Evolutionary conservation across 2,329 filamentous ascomycete species (phyloP).

Genomic region (Penicillium decumbens): DNA sequence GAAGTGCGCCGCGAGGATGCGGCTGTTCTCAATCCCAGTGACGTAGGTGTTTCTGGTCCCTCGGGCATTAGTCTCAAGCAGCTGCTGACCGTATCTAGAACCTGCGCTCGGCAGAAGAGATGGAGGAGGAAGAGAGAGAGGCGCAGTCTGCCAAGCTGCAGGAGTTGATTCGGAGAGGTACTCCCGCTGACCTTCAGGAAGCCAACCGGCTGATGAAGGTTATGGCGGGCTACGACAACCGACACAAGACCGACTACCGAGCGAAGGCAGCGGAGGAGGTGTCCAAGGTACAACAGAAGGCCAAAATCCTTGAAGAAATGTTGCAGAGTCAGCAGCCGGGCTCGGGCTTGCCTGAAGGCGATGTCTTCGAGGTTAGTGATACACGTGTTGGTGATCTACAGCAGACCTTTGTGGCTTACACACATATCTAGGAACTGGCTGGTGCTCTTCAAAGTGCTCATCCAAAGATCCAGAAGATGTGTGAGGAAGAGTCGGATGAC

Average conservation of each 20-base stretch:
- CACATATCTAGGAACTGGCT: slow-evolving; percentile 61
- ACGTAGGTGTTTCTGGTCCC: slow-evolving; percentile 58
- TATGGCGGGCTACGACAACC: slow-evolving; percentile 95
- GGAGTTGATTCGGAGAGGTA: slow-evolving; percentile 86
- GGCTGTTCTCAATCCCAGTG: slow-evolving; percentile 91
- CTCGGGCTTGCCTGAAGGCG: slow-evolving; percentile 68
- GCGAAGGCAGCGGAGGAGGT: slow-evolving; percentile 97
- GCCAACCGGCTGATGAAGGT: slow-evolving; percentile 98
- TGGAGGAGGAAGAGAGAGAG: slow-evolving; percentile 94
- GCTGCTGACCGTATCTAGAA: slow-evolving; percentile 56
- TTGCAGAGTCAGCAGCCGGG: slow-evolving; percentile 77
- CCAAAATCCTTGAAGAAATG: slow-evolving; percentile 85
- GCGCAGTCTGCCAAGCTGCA: slow-evolving; percentile 98
- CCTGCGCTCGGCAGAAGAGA: slow-evolving; percentile 92
- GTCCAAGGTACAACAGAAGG: slow-evolving; percentile 91
- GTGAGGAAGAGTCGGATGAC: slow-evolving; percentile 96
- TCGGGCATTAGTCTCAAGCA: neutral
- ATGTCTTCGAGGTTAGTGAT: slow-evolving; percentile 54
- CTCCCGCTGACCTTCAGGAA: slow-evolving; percentile 90
- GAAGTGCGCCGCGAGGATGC: slow-evolving; percentile 90
- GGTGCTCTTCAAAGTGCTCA: slow-evolving; percentile 86
- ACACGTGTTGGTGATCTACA: too few relatives aligned
- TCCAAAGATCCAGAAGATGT: slow-evolving; percentile 99
- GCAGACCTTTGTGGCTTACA: too few relatives aligned
- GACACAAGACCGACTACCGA: slow-evolving; percentile 94